Evolutionary conservation across 129 eudicot genomes (phyloP).

Genomic region (Sambucus nigra): DNA sequence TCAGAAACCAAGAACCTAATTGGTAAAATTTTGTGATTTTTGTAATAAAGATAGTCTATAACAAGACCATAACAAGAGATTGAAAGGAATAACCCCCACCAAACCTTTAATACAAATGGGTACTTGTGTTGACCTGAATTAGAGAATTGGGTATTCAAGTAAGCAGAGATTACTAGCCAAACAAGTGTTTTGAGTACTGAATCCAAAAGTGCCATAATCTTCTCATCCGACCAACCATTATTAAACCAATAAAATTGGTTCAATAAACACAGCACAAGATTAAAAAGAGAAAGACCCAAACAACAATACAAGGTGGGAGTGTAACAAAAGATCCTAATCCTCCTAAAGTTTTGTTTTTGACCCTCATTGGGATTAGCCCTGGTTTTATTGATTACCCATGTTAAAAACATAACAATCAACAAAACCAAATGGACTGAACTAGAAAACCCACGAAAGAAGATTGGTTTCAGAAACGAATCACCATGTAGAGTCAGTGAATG

Average conservation of each 20-base stretch:
- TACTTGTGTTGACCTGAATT: slow-evolving; percentile 15
- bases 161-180: slow-evolving; percentile 42
- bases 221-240: slow-evolving; percentile 54
- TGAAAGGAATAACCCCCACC: slow-evolving; percentile 50
- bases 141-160: slow-evolving; percentile 28
- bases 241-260: slow-evolving; percentile 39
- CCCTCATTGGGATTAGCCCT: slow-evolving; percentile 6
- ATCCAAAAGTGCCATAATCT: slow-evolving; percentile 24
- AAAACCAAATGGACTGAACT: slow-evolving; percentile 30
- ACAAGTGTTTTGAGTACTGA: slow-evolving; percentile 28
- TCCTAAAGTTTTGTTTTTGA: slow-evolving; percentile 16
- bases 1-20: slow-evolving; percentile 46
- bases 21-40: slow-evolving; percentile 15
- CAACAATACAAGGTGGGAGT: slow-evolving; percentile 31
- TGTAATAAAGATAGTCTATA: slow-evolving; percentile 28
- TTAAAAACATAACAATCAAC: slow-evolving; percentile 22
- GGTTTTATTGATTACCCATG: slow-evolving; percentile 25
- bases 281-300: slow-evolving; percentile 33
- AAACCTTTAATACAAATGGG: slow-evolving; percentile 47
- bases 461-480: slow-evolving; percentile 23
- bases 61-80: slow-evolving; percentile 40
- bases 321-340: slow-evolving; percentile 17
- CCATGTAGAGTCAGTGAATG: background rate
- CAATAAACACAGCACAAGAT: slow-evolving; percentile 40
- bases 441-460: slow-evolving; percentile 27